Base-by-base conservation (phyloP, 2,329 filamentous ascomycete species). In the Sarocladiaceae sp. region DNA sequence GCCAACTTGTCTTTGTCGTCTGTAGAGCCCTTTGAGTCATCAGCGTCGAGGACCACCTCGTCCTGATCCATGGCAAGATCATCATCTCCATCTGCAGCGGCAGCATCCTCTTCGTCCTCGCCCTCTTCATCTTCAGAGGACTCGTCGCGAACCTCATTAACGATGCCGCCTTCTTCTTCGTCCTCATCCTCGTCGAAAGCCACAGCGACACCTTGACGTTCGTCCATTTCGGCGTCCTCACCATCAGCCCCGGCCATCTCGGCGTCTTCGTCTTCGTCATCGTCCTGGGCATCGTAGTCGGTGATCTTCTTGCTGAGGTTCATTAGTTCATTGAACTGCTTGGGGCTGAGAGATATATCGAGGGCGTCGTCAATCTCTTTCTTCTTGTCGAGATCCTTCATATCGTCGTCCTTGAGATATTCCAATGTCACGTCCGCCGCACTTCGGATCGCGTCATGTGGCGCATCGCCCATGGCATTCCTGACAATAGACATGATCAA, bases 301-400 rank as follows among this genome's bases (percentile, higher is more conserved):
- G 94, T 99, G 57, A 99, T 96, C 73, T 99, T 99, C 76, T 99
- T 99, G 58, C 92, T 90, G 39, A 99, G 75, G 65, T 97, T 99
- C 52, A 97, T 86, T 59, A 99, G 74, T 72, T 97, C 93, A 65
- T 97, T 97, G 74, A 97, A 99, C 67, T 96, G 87, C 66, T 97
- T 96, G 1, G 90, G 82, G 47, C 79, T 86, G 75, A 97, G 82
- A 1, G 84, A 84, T 31, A 80, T 80, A n/a, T 93, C 94, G 37
- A 99, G 71, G 54, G 97, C 84, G 58, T 97, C 94, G 62, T 99
- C 94, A 39, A 97, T 84, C 67, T 97, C 91, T 71, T 92, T 96
- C 76, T 99, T 99, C 77, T 95, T 97, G 67, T 99, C 94, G 55
- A 96, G 89, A 66, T 99, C 94, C 69, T 97, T 97, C 74, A 97